phyloP scores from a whole-genome alignment of 345 rosid genomes.

The Syzygium aromaticum region DNA sequence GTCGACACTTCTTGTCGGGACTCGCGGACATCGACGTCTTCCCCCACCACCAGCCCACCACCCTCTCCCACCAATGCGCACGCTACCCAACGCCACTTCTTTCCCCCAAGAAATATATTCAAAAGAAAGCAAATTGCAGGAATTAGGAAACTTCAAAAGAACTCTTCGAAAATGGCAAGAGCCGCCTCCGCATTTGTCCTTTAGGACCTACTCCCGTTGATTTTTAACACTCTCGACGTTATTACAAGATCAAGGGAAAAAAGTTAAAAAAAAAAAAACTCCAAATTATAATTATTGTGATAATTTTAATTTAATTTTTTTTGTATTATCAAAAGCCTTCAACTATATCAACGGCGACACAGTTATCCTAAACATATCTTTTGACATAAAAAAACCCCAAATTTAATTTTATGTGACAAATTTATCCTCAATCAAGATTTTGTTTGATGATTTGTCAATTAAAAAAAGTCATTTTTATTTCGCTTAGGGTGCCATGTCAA shows the following conservation, averaged over 20 bases:
- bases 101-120: not conserved
- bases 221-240: not conserved
- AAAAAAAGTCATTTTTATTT: too few relatives aligned
- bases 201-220: not conserved
- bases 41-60: not conserved
- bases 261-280: too few relatives aligned
- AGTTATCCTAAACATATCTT: too few relatives aligned
- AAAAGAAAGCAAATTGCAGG: not conserved
- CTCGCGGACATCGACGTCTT: constrained; percentile 25
- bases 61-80: not conserved
- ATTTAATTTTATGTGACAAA: too few relatives aligned
- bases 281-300: too few relatives aligned
- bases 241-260: not conserved
- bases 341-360: too few relatives aligned
- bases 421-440: too few relatives aligned
- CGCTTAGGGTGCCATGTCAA: too few relatives aligned
- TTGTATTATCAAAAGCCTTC: too few relatives aligned
- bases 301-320: too few relatives aligned
- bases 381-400: too few relatives aligned
- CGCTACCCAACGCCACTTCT: not conserved
- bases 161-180: not conserved
- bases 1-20: constrained; percentile 18
- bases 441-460: too few relatives aligned
- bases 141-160: not conserved
- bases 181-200: not conserved